A percentile compares a stretch with the other conserved stretches of the same genome.
Evolutionary conservation across 177 flowering plant species (phyloP).

Genomic region (Vitis hybrid): DNA sequence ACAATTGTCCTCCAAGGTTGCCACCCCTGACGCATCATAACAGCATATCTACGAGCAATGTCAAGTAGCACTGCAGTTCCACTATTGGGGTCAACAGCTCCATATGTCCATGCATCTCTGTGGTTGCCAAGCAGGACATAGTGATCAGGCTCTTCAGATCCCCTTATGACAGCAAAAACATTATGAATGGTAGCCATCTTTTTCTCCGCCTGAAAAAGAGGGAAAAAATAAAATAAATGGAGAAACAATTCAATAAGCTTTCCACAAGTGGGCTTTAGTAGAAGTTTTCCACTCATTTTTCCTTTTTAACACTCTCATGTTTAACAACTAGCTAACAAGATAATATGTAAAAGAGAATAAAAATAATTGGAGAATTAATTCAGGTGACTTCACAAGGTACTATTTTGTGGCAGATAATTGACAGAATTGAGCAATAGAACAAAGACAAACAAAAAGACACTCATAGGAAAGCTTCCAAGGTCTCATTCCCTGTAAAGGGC

Average conservation of each 20-base stretch:
- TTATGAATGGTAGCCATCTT: constrained; percentile 60
- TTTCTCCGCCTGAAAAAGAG: constrained; percentile 60
- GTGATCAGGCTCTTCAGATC: constrained; percentile 85
- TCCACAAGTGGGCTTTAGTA: not conserved
- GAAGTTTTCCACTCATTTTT: not conserved
- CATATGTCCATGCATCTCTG: constrained; percentile 99
- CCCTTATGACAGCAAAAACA: constrained; percentile 78
- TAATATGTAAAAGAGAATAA: no score
- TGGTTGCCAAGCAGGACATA: constrained; percentile 92
- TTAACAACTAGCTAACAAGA: no score
- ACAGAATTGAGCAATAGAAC: no score
- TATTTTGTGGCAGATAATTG: no score
- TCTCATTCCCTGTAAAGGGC: no score
- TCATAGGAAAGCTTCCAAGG: no score
- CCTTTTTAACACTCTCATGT: not conserved
- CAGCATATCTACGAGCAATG: constrained; percentile 71
- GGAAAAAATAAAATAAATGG: not conserved
- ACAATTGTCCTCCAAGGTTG: constrained; percentile 79
- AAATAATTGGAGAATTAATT: no score
- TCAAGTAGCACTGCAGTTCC: constrained; percentile 96
- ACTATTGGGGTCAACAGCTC: constrained; percentile 98
- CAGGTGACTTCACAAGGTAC: no score
- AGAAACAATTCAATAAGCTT: not conserved
- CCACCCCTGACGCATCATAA: constrained; percentile 70
- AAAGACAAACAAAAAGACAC: no score